Percentiles rank a stretch among this genome's conserved stretches.
These are phyloP conservation scores for Fusarium temperatum DNA, from an alignment of 2,329 filamentous ascomycete genomes.

Conservation along the genomic window DNA sequence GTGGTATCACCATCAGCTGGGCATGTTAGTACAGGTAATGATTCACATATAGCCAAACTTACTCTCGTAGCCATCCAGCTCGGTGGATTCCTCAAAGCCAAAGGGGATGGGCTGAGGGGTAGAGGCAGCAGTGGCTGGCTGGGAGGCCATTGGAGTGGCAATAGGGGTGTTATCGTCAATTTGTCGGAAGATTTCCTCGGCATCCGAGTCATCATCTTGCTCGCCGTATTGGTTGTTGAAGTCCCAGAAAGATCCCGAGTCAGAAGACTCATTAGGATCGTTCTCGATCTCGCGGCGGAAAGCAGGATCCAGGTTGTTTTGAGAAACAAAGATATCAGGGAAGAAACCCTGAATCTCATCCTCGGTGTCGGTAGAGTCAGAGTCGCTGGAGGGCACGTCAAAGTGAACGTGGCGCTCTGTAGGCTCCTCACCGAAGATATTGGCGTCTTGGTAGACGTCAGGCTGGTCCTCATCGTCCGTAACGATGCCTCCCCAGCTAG, in stretches of 20 bases:
- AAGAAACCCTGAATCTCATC: constrained; percentile 73
- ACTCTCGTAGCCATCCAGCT: constrained; percentile 69
- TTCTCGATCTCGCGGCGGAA: constrained; percentile 79
- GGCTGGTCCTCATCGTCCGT: constrained; percentile 56
- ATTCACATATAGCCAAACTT: constrained; percentile 50
- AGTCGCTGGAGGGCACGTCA: constrained; percentile 72
- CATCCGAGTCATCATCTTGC: constrained; percentile 51
- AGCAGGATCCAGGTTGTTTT: constrained; percentile 75
- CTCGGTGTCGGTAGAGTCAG: constrained; percentile 70
- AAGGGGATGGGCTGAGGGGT: constrained; percentile 38
- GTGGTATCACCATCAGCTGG: constrained; percentile 70
- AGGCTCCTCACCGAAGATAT: constrained; percentile 52
- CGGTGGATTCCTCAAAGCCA: constrained; percentile 48
- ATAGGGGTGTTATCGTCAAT: constrained; percentile 54
- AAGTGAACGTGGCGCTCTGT: constrained; percentile 77
- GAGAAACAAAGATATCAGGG: constrained; percentile 80
- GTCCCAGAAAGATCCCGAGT: constrained; percentile 71
- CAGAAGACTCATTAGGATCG: constrained; percentile 67
- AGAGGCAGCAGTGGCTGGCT: constrained; percentile 36
- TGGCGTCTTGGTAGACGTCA: constrained; percentile 53
- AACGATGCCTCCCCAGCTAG: constrained; percentile 66
- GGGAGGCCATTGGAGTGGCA: constrained; percentile 52
- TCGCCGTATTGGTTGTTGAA: constrained; percentile 59
- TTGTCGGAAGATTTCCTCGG: constrained; percentile 51
- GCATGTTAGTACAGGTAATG: constrained; percentile 50